phyloP scores from a whole-genome alignment of 1,284 basidiomycete genomes.

The Ceratobasidium sp. region DNA sequence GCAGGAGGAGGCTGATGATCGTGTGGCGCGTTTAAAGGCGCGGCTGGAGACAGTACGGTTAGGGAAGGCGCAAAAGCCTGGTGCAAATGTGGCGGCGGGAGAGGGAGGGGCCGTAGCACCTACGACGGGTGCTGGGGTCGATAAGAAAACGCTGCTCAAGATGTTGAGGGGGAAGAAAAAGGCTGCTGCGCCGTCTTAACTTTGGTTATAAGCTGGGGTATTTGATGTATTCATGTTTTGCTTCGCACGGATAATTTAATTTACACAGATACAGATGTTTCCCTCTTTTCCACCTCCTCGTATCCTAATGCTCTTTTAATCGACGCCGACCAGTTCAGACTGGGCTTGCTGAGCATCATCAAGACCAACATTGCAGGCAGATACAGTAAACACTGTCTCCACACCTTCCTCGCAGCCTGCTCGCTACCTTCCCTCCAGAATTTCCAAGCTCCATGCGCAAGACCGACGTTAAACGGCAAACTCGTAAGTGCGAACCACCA shows the following conservation, averaged over 20 bases:
- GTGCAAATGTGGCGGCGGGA: not conserved
- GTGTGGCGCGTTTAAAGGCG: constrained; percentile 73
- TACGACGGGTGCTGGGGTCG: constrained; percentile 9
- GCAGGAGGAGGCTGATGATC: constrained; percentile 86
- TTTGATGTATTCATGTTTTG: not conserved
- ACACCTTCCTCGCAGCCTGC: constrained; percentile 82
- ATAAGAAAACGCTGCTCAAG: constrained; percentile 41
- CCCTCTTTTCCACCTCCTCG: constrained; percentile 8
- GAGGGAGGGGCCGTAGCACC: not conserved
- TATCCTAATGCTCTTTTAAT: constrained; percentile 34
- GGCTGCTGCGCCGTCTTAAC: constrained; percentile 23
- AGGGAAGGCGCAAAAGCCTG: constrained; percentile 24
- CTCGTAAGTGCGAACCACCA: constrained; percentile 88
- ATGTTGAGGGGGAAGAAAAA: constrained; percentile 42
- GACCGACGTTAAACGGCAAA: constrained; percentile 81
- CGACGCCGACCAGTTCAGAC: constrained; percentile 35
- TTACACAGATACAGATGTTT: constrained; percentile 19
- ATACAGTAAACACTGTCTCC: constrained; percentile 91
- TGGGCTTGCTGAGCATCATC: constrained; percentile 74
- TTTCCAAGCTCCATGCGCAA: constrained; percentile 76
- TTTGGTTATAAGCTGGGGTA: not conserved
- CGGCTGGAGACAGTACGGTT: constrained; percentile 68
- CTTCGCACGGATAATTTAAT: constrained; percentile 37
- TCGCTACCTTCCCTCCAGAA: constrained; percentile 86
- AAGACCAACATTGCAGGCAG: constrained; percentile 90